A percentile compares a stretch with the other conserved stretches of the same genome.
phyloP scores from a whole-genome alignment of 306 rosid genomes.

The Vicia faba region DNA sequence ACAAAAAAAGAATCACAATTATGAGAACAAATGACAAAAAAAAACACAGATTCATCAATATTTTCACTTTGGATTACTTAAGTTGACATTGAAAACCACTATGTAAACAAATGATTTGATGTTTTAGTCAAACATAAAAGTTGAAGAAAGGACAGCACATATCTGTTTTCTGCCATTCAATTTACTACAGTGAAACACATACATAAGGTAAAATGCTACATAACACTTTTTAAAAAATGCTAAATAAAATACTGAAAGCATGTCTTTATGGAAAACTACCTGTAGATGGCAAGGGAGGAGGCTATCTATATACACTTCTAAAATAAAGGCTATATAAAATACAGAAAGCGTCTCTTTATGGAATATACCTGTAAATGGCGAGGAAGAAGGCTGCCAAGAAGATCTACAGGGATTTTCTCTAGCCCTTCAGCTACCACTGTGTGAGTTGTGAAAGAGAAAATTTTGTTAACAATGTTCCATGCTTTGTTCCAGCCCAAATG shows the following conservation, averaged over 20 bases:
- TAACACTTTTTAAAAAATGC: slow-evolving; percentile 8
- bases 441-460: slow-evolving; percentile 71
- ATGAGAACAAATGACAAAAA: slow-evolving; percentile 18
- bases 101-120: slow-evolving; percentile 28
- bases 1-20: slow-evolving; percentile 20
- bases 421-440: slow-evolving; percentile 65
- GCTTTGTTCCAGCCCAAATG: slow-evolving; percentile 66
- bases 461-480: slow-evolving; percentile 60
- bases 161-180: neutral
- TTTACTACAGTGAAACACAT: neutral
- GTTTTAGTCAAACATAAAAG: slow-evolving; percentile 22
- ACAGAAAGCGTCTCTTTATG: slow-evolving; percentile 12
- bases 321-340: slow-evolving; percentile 19
- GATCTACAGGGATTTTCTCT: slow-evolving; percentile 72
- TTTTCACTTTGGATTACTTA: slow-evolving; percentile 19
- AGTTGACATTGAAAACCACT: slow-evolving; percentile 27
- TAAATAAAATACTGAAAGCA: slow-evolving; percentile 29
- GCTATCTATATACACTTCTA: slow-evolving; percentile 35
- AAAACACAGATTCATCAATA: slow-evolving; percentile 5
- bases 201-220: slow-evolving; percentile 16
- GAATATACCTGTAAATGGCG: slow-evolving; percentile 69
- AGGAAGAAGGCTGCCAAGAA: slow-evolving; percentile 71
- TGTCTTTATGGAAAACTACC: slow-evolving; percentile 38
- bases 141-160: slow-evolving; percentile 25
- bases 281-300: slow-evolving; percentile 78